Evolutionary conservation across 352 stramenopile species (phyloP), one percentile per base, ranked within the genome.

Genomic region (Phytophthora fragariae): DNA sequence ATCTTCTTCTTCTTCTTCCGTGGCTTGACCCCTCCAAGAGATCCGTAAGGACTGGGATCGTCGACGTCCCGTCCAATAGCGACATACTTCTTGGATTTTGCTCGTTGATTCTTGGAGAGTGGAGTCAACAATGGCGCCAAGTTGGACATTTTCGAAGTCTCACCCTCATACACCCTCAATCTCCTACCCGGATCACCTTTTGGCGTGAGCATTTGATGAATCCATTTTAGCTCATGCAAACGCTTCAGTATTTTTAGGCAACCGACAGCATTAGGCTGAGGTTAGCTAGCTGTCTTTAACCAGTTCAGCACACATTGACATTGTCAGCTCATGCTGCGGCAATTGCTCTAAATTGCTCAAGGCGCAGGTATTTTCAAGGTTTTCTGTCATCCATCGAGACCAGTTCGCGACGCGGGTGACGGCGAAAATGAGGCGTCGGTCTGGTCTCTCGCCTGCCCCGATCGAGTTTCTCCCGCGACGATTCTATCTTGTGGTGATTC

Each of bases 401-500:
- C 37, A 47, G 21, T 61, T 14, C 31, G 57, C 27, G 47, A 53
- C 35, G 47, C 35, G 19, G 33, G 5, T n/a, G 17, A 33, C 57
- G 15, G 7, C 53, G n/a, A 46, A 46, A 4, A 93, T 93, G 86
- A 92, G 85, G 72, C 79, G 79, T 60, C 75, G 74, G 12, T 62
- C 84, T 10, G 59, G 60, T 46, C 59, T 85, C 11, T 60, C 76
- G 19, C 65, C 81, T 8, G 68, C 62, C 3, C 75, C 85, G 1
- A 91, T 93, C 49, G 86, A 91, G 72, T 91, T 93, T 58, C 61
- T 88, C 12, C 79, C 83, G 0, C 49, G 56, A 44, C 64, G 71
- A 33, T 92, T 93, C 56, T 93, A 84, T 65, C 78, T 92, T 8
- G 56, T 91, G 31, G 61, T 89, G 3, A 35, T 87, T 39, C 79